Percentiles rank a stretch among this genome's conserved stretches.
Evolutionary conservation across 1,284 basidiomycete genomes (phyloP).

Genomic region (Rhizopogon hawkerae): DNA sequence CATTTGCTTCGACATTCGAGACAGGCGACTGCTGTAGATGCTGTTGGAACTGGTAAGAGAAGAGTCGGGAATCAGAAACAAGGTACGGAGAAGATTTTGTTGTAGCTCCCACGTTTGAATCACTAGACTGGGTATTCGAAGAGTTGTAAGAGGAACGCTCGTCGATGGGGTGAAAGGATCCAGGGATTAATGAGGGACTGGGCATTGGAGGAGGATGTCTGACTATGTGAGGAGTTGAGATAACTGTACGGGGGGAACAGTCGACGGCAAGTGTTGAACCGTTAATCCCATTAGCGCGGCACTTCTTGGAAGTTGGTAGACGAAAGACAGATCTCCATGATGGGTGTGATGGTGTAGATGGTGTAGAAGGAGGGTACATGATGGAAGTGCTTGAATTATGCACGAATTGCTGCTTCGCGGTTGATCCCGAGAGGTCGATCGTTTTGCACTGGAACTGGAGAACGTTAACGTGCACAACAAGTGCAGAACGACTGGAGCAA

Average conservation of each 20-base stretch:
- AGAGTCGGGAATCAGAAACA: constrained; percentile 27
- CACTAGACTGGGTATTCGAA: constrained; percentile 59
- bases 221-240: constrained; percentile 25
- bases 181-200: constrained; percentile 43
- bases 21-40: constrained; percentile 9
- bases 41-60: constrained; percentile 26
- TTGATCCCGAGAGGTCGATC: constrained; percentile 22
- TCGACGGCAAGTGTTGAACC: constrained; percentile 15
- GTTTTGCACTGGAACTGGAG: not conserved
- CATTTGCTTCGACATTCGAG: constrained; percentile 30
- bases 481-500: constrained; percentile 1
- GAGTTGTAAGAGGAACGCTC: constrained; percentile 65
- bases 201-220: constrained; percentile 31
- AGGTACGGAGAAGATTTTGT: constrained; percentile 25
- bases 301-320: constrained; percentile 25
- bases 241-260: constrained; percentile 29
- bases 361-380: constrained; percentile 21
- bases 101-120: constrained; percentile 39
- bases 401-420: constrained; percentile 7
- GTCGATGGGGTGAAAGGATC: constrained; percentile 37
- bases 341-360: constrained; percentile 21
- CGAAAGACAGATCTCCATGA: constrained; percentile 30
- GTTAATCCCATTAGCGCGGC: constrained; percentile 13
- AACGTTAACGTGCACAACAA: not conserved
- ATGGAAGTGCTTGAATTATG: not conserved